Evolutionary conservation across 1,284 basidiomycete species (phyloP), one percentile per base, ranked within the genome.

Genomic region (Mycosarcoma mackinlayi): DNA sequence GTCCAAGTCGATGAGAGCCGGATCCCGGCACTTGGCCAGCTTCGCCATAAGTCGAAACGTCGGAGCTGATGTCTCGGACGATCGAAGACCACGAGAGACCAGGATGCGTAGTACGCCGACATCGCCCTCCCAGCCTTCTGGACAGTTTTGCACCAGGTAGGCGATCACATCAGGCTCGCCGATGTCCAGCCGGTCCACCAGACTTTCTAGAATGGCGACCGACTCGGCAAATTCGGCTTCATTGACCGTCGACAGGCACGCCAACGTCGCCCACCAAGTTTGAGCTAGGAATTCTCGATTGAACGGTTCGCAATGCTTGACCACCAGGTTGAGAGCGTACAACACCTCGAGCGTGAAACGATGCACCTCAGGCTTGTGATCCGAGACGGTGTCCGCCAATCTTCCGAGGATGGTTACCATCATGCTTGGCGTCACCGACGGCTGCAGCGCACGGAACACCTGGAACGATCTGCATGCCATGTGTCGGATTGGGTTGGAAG

Each of bases 381-480:
- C 90, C 1, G 92, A 89, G 27, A 94, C 88, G 4, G 92, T 94
- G 73, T 90, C 92, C 3, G 92, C 92, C 14, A 96, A 85, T 40
- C 94, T 88, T 21, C 91, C 91, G 0, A 97, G 86, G 31, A 95
- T 86, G 47, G 90, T 87, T 0, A 91, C 91, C 27, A 97, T 86
- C 84, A 92, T 91, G 11, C 86, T 85, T 48, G 90, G 87, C 47
- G 88, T 89, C 41, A 92, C 86, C 30, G 86, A 86, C 0, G 92
- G 91, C 69, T 88, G 87, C n/a, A 97, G 85, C 1, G 91, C 88
- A 34, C 93, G 89, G 84, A 93, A 93, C n/a, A 93, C 86, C 81
- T 96, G 93, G 68, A 97, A 86, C 3, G 94, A 95, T 28, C 93
- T 88, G 84, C 92, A 93, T 0, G 94, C 93, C 27, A 91, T 89